Percentiles rank a stretch among this genome's conserved stretches.
Evolutionary conservation across 176 grass and related monocot species (phyloP).

Genomic region (Aegilops longissima): DNA sequence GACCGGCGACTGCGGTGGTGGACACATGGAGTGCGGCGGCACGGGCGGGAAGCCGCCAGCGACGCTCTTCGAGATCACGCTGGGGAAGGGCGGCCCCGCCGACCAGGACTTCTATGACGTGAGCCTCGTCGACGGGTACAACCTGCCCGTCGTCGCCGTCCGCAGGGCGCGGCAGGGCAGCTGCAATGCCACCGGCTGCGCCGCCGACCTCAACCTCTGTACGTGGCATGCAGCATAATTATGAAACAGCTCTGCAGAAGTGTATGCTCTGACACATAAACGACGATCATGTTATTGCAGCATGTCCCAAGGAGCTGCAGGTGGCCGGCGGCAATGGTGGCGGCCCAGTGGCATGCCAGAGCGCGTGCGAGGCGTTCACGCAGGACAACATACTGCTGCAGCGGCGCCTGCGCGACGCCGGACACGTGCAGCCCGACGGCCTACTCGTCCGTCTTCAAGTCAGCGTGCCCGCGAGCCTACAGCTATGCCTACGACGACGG

Average conservation of each 20-base stretch:
- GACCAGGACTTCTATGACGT: slow-evolving; percentile 76
- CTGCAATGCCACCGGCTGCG: slow-evolving; percentile 74
- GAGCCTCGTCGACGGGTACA: slow-evolving; percentile 92
- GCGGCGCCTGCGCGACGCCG: slow-evolving; percentile 74
- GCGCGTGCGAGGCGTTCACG: slow-evolving; percentile 86
- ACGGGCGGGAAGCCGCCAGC: slow-evolving; percentile 57
- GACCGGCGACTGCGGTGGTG: slow-evolving; percentile 74
- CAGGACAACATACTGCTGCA: slow-evolving; percentile 91
- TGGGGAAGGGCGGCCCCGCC: slow-evolving; percentile 43
- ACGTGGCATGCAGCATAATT: background rate
- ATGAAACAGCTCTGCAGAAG: background rate
- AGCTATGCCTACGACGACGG: slow-evolving; percentile 91
- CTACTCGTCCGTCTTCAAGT: slow-evolving; percentile 81
- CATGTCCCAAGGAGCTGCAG: slow-evolving; percentile 82
- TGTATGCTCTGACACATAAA: background rate
- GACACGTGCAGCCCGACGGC: slow-evolving; percentile 59
- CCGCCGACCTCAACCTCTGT: slow-evolving; percentile 76
- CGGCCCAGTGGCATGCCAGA: slow-evolving; percentile 69
- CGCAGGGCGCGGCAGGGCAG: slow-evolving; percentile 44
- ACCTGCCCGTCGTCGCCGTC: slow-evolving; percentile 69
- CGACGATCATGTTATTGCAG: slow-evolving; percentile 13
- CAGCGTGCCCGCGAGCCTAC: slow-evolving; percentile 79
- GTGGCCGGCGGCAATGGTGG: slow-evolving; percentile 44
- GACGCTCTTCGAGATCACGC: slow-evolving; percentile 88
- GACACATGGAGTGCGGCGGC: slow-evolving; percentile 57